Evolutionary conservation across 371 early-diverging fungal species (phyloP), one percentile per base, ranked within the genome.

Genomic region (Quaeritorhiza haematococci): DNA sequence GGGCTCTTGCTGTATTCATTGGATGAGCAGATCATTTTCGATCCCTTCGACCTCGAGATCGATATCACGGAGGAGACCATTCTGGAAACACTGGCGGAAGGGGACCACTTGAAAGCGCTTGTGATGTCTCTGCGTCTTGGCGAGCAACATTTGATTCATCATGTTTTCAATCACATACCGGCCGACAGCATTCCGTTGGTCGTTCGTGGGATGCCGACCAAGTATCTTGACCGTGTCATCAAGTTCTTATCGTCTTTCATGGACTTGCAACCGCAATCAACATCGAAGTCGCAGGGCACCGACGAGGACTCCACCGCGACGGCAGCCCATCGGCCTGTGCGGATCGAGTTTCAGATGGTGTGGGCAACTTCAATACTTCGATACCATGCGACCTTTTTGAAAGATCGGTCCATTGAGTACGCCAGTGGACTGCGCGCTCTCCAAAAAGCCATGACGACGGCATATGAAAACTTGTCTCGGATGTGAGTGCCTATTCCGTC

Each of bases 41-140:
- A 98, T 75, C 98, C 98, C 19, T 94, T 93, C 68, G 96, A 97
- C 71, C 82, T 98, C 1, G 96, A 96, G 59, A 80, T 92, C 32
- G 92, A 96, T 58, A 88, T 98, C 35, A 97, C 96, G 1, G 95
- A 96, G 1, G 90, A 88, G 26, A 75, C 89, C 1, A 85, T 94
- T 6, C 42, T 82, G 24, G 87, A 82, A 35, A 81, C 87, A 17
- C 64, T 92, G 2, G 78, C 78, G 43, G 75, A 84, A 33, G 56
- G 69, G 55, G 92, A 95, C 41, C 93, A 88, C 69, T 69, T 91
- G 49, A 82, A 84, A 44, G 87, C 97, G 1, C 69, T 98, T 29
- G 86, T 93, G 49, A 93, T 93, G 88, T 80, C 96, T 0, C 88
- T 97, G 79, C 60, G 79, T 8, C 70, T 98, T 54, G 94, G 95